Percentiles rank a stretch among this genome's conserved stretches.
phyloP scores from a whole-genome alignment of 441 rosid species.

The Populus trichocarpa region DNA sequence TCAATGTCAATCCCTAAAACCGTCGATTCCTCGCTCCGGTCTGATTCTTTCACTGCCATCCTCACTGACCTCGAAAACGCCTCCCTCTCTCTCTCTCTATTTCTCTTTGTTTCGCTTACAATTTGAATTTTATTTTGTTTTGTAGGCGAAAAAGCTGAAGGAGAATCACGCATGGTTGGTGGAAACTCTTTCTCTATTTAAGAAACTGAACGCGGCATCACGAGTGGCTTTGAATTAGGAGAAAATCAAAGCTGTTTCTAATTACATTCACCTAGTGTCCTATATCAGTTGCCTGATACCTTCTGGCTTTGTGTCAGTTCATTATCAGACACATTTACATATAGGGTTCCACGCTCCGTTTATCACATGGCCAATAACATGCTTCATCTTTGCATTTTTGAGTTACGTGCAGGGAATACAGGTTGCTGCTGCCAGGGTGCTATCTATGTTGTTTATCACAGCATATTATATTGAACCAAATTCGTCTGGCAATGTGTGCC shows the following conservation, averaged over 20 bases:
- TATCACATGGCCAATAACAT: not conserved
- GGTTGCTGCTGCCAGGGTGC: slow-evolving; percentile 61
- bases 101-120: not conserved
- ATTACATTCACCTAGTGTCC: not conserved
- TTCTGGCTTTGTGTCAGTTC: not conserved
- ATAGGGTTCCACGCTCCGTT: not conserved
- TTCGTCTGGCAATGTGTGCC: slow-evolving; percentile 47
- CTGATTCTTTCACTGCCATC: slow-evolving; percentile 67
- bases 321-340: not conserved
- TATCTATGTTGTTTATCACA: slow-evolving; percentile 53
- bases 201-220: slow-evolving; percentile 59
- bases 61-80: slow-evolving; percentile 64
- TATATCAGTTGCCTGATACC: not conserved
- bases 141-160: slow-evolving; percentile 67
- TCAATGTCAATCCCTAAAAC: slow-evolving; percentile 54
- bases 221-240: slow-evolving; percentile 67
- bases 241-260: slow-evolving; percentile 37
- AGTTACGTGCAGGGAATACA: slow-evolving; percentile 67
- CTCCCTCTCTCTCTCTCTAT: not conserved
- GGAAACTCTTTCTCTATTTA: slow-evolving; percentile 51
- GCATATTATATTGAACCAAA: slow-evolving; percentile 56
- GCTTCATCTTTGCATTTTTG: not conserved
- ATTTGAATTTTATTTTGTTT: slow-evolving; percentile 7
- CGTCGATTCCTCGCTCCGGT: slow-evolving; percentile 71
- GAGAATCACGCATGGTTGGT: slow-evolving; percentile 75